Conservation (phyloP, 169 alveolate genomes). For the Eimeria zaria region DNA sequence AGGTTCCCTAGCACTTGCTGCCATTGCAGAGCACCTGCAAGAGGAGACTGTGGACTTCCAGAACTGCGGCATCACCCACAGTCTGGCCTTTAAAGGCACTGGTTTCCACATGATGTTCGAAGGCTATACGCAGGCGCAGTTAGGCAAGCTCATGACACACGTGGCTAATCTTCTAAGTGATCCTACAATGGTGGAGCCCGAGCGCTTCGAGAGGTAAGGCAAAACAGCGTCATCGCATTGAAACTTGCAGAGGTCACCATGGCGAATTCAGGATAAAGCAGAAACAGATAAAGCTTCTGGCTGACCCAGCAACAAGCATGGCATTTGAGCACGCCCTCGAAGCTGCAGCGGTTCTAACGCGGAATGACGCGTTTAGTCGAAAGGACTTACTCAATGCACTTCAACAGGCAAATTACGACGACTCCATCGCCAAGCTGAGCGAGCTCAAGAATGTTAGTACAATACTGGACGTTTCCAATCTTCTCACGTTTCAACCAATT, state of each 20-base stretch:
- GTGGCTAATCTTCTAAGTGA: slow-evolving; percentile 52
- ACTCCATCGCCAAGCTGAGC: slow-evolving; percentile 58
- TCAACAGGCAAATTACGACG: slow-evolving; percentile 58
- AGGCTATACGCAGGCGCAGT: slow-evolving; percentile 79
- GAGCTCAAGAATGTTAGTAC: slow-evolving; percentile 67
- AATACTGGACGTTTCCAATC: not conserved
- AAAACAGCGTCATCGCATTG: too few relatives aligned
- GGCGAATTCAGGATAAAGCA: slow-evolving; percentile 59
- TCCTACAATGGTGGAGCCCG: slow-evolving; percentile 70
- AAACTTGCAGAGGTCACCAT: not conserved
- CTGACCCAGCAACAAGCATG: slow-evolving; percentile 79
- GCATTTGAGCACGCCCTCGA: slow-evolving; percentile 85
- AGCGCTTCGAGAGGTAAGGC: slow-evolving; percentile 81
- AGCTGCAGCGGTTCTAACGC: slow-evolving; percentile 79
- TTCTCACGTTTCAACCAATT: not conserved
- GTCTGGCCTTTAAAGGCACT: slow-evolving; percentile 61
- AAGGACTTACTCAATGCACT: slow-evolving; percentile 75
- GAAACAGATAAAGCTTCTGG: slow-evolving; percentile 66
- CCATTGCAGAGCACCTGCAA: slow-evolving; percentile 80
- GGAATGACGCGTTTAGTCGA: slow-evolving; percentile 80
- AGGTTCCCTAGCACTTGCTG: slow-evolving; percentile 59
- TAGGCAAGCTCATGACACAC: slow-evolving; percentile 57
- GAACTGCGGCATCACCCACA: slow-evolving; percentile 79
- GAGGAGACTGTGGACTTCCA: slow-evolving; percentile 81
- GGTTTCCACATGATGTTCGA: slow-evolving; percentile 72